Percentiles rank a stretch among this genome's conserved stretches.
Evolutionary conservation across 192 early-diverging fungal species (phyloP).

Genomic region (Pilobolus umbonatus): DNA sequence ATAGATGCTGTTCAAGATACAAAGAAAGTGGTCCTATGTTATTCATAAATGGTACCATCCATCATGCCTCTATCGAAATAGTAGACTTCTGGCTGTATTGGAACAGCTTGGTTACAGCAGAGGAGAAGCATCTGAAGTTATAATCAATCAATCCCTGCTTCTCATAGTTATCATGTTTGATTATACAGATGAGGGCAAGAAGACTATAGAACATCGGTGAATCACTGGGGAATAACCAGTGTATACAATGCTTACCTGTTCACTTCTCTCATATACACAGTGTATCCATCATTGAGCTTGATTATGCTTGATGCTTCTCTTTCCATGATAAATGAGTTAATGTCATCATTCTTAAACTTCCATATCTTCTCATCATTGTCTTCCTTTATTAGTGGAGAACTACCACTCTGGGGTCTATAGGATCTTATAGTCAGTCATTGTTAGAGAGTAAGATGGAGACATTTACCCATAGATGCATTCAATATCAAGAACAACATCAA

Average conservation of each 20-base stretch:
- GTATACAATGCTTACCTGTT: conserved; percentile 50
- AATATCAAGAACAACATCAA: conserved; percentile 87
- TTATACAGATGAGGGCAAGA: conserved; percentile 70
- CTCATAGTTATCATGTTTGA: conserved; percentile 80
- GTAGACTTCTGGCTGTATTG: conserved; percentile 40
- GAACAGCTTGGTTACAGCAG: conserved; percentile 78
- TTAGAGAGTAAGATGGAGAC: background rate
- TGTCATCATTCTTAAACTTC: background rate
- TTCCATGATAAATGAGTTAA: conserved; percentile 13
- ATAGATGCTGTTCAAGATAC: too few species aligned
- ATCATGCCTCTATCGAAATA: too few species aligned
- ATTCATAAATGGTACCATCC: too few species aligned
- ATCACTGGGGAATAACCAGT: too few species aligned
- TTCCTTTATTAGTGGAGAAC: background rate
- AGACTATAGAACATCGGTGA: conserved; percentile 39
- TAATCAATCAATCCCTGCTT: conserved; percentile 83
- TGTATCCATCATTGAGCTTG: conserved; percentile 72
- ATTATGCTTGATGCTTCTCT: conserved; percentile 64
- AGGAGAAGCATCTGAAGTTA: conserved; percentile 77
- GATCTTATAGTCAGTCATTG: background rate
- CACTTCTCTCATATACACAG: conserved; percentile 72
- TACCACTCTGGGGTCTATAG: background rate
- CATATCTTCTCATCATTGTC: background rate
- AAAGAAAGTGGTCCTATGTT: too few species aligned
- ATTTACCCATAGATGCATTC: conserved; percentile 66